Evolutionary conservation across 345 rosid genomes (phyloP).

Genomic region (Murraya paniculata): DNA sequence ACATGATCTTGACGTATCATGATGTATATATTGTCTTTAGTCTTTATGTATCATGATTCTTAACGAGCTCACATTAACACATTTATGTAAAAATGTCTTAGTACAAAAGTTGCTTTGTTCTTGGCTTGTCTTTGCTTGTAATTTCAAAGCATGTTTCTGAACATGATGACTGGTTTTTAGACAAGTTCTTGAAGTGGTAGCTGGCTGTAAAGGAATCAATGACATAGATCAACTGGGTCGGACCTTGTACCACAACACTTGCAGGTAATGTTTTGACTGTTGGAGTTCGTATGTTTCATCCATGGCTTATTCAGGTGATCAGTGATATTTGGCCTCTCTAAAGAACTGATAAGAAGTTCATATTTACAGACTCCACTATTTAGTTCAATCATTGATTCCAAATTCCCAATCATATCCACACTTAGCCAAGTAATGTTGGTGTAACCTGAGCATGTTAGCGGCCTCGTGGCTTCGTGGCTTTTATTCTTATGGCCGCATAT

Average conservation of each 20-base stretch:
- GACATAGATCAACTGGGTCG: constrained; percentile 59
- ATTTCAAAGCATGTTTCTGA: background rate
- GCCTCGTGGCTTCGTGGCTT: background rate
- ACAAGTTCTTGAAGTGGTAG: constrained; percentile 93
- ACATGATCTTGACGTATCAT: background rate
- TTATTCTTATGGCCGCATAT: background rate
- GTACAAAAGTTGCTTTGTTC: background rate
- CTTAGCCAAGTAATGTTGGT: background rate
- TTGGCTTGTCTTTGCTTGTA: background rate
- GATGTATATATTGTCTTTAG: background rate
- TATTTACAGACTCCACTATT: background rate
- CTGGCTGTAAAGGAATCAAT: constrained; percentile 76
- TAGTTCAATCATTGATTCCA: background rate
- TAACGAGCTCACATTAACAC: background rate
- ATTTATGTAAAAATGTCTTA: background rate
- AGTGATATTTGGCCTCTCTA: background rate
- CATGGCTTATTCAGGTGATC: background rate
- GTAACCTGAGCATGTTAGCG: background rate
- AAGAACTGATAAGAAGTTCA: background rate
- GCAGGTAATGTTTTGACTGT: constrained; percentile 49
- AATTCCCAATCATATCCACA: background rate
- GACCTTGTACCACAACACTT: constrained; percentile 82
- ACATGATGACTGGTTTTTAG: constrained; percentile 34
- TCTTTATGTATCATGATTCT: background rate
- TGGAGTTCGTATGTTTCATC: background rate